Percentiles rank a stretch among this genome's conserved stretches.
These are phyloP conservation scores for barley (Hordeum vulgare) DNA, from an alignment of 176 grass and related monocot species.

Conservation along the genomic window DNA sequence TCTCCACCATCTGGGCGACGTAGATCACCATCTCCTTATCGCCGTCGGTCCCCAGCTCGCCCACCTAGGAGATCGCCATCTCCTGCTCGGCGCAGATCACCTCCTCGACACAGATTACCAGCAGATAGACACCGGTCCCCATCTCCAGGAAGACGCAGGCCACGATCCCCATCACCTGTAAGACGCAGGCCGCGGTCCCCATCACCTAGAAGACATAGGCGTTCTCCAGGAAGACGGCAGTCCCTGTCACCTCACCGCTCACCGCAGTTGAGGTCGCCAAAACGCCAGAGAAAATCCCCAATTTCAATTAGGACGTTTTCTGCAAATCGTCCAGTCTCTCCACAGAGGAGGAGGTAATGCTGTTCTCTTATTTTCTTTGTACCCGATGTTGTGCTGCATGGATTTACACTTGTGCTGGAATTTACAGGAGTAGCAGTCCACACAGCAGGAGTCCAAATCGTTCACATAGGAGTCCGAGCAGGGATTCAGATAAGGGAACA, in stretches of 20 bases:
- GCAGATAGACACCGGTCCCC: constrained; percentile 19
- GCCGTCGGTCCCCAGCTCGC: constrained; percentile 44
- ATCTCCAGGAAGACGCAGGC: constrained; percentile 32
- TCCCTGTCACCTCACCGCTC: constrained; percentile 19
- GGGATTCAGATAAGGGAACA: constrained; percentile 38
- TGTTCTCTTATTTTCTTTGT: neutral
- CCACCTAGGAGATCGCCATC: constrained; percentile 48
- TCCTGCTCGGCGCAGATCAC: constrained; percentile 44
- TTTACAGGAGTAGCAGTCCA: constrained; percentile 57
- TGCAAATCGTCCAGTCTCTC: constrained; percentile 36
- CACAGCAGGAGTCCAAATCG: constrained; percentile 45
- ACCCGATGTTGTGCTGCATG: constrained; percentile 2
- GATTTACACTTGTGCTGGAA: neutral
- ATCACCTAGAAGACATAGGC: constrained; percentile 30
- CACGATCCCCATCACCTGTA: constrained; percentile 35
- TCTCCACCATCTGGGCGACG: constrained; percentile 39
- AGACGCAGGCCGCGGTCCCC: constrained; percentile 12
- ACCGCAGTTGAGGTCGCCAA: constrained; percentile 27
- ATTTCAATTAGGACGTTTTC: constrained; percentile 27
- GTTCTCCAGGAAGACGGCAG: constrained; percentile 25
- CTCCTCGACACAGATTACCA: constrained; percentile 29
- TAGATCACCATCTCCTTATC: constrained; percentile 51
- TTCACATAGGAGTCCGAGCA: constrained; percentile 39
- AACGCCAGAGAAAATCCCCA: constrained; percentile 32
- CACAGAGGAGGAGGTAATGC: constrained; percentile 43